Evolutionary conservation across 176 grass and related monocot genomes (phyloP).

Genomic region (Metroxylon sagu): DNA sequence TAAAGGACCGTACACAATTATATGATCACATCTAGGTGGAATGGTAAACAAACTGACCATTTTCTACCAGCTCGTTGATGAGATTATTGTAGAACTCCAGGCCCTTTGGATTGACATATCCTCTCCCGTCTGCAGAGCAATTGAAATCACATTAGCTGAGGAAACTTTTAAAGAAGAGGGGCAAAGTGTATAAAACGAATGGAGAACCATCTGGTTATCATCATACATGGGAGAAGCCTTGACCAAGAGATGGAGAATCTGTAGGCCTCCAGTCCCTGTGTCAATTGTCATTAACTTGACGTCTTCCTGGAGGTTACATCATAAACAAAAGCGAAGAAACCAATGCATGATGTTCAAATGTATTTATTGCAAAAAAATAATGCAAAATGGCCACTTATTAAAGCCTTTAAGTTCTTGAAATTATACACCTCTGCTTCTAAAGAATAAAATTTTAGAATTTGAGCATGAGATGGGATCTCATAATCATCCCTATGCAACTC

Average conservation of each 20-base stretch:
- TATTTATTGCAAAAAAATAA: too few relatives aligned
- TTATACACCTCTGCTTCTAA: too few relatives aligned
- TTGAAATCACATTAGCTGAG: background rate
- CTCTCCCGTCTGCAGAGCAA: constrained; percentile 48
- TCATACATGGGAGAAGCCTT: constrained; percentile 56
- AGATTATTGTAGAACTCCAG: constrained; percentile 56
- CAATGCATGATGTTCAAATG: background rate
- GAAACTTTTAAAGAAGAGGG: background rate
- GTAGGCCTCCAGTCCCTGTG: constrained; percentile 51
- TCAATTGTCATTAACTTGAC: constrained; percentile 50
- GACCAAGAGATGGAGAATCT: constrained; percentile 76
- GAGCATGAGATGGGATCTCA: too few relatives aligned
- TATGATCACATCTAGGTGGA: too few relatives aligned
- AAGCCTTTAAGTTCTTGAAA: too few relatives aligned
- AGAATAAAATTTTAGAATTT: too few relatives aligned
- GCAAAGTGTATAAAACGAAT: background rate
- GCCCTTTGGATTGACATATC: constrained; percentile 51
- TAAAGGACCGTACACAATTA: too few relatives aligned
- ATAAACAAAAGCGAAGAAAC: background rate
- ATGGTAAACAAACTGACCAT: constrained; percentile 20
- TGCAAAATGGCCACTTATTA: too few relatives aligned
- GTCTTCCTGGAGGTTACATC: constrained; percentile 33
- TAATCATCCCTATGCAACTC: too few relatives aligned
- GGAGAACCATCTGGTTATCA: background rate
- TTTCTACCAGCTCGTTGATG: constrained; percentile 43